Base-by-base conservation (phyloP, 2,329 filamentous ascomycete genomes). In the Alternaria conjuncta region DNA sequence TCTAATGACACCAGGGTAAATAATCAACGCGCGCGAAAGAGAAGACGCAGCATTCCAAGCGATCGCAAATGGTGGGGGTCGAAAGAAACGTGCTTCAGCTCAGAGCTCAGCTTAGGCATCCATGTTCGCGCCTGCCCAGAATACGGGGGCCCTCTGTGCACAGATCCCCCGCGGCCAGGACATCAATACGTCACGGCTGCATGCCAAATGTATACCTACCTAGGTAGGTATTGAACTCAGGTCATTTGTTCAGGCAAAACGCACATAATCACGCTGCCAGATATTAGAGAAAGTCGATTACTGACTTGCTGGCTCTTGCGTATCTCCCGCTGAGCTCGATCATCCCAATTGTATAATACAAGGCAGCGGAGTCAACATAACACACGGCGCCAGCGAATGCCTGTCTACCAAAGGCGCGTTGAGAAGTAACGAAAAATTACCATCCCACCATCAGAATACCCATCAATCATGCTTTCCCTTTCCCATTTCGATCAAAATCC, bases 401-500 rank as follows among this genome's bases (percentile, higher is more conserved):
- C 53, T 15, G 23, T 25, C 23, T 32, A 45, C 43, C 11, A 26
- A 61, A 45, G 47, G 51, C 47, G 59, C 57, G 50, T 56, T 21
- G 45, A 59, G 55, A 58, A 59, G 55, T 41, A 49, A 47, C 36
- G 45, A 63, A 55, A 55, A 32, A 64, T 70, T 65, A 65, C 64
- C 66, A 63, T 66, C 57, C 61, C 66, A 50, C 56, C 46, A 56
- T 36, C 63, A 32, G 61, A 62, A 58, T 66, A 36, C 51, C 64
- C 67, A 63, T 69, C 58, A 69, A 60, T 66, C 63, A 46, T 64
- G 55, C 47, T 41, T 45, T 62, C 21, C 55, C 44, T 53, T 53
- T 60, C 55, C 55, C 45, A 28, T 56, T 41, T 54, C 56, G 43
- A 44, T 41, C 43, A 41, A 51, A 55, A 55, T 28, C 60, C 57